Conservation (phyloP, 129 eudicot species). For the Rutidosis leptorrhynchoides region DNA sequence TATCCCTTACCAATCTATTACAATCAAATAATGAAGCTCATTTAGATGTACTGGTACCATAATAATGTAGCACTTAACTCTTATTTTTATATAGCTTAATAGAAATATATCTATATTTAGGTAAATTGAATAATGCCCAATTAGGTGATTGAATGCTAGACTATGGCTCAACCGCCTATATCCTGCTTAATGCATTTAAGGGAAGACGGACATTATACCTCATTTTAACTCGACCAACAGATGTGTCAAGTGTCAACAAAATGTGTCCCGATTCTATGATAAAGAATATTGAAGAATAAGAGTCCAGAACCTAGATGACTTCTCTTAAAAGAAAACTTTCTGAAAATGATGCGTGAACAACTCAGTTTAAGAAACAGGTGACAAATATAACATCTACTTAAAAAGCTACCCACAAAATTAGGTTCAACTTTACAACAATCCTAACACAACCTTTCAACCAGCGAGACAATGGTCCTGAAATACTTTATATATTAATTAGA, state of each 20-base stretch:
- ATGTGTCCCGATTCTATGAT: not conserved
- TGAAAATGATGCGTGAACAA: not conserved
- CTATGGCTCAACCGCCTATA: not conserved
- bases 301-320: not conserved
- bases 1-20: not conserved
- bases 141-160: not conserved
- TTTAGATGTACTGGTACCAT: not conserved
- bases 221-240: not conserved
- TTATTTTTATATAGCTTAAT: not conserved
- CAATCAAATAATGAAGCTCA: not conserved
- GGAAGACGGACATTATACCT: not conserved
- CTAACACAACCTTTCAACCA: not conserved
- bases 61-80: not conserved
- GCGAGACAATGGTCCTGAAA: not conserved
- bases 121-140: not conserved
- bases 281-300: not conserved
- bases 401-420: not conserved
- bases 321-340: not conserved
- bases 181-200: not conserved
- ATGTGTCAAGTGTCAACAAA: conserved; percentile 2
- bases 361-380: not conserved
- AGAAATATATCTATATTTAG: not conserved
- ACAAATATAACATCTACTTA: not conserved
- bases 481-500: not conserved
- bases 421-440: conserved; percentile 1